Base-by-base conservation (phyloP, 2,329 filamentous ascomycete species). In the Epichloe aotearoae region DNA sequence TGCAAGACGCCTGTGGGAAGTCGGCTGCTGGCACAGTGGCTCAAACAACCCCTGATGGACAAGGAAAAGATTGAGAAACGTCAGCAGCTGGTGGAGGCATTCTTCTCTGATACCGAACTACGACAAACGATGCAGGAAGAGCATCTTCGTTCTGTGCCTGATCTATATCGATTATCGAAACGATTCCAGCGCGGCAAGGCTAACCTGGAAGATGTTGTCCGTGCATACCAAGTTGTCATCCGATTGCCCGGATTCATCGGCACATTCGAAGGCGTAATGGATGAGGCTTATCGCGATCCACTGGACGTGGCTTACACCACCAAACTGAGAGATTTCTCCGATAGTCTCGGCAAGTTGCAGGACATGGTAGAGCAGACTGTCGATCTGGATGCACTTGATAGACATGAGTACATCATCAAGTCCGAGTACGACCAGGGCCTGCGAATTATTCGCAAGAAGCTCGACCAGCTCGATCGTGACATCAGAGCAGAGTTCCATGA, bases 291-390 rank as follows among this genome's bases (percentile, higher is more conserved):
- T 66, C 87, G 87, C 54, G 85, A 88, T 53, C 86, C 89, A 0
- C 75, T 98, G 1, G 90, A 97, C 56, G 77, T 78, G 6, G 83
- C 88, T 23, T 98, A 98, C 64, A 96, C 90, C 1, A 77, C 79
- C 26, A 94, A 94, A 64, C 72, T 98, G 39, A 80, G 79, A 46
- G 80, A 86, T 53, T 79, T 88, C 53, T 86, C 83, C 5, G 82
- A 88, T 61, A 87, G 83, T 61, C 76, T 98, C 47, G 83, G 79
- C 26, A 95, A 89, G 63, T 74, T 98, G 11, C 87, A 91, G 62
- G 93, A 98, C 64, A 96, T 98, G 88, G 93, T 98, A 0, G 93
- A 98, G 71, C 95, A 93, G 2, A 98, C 94, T 0, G 90, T 98
- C 14, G 93, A 98, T 62, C 79, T 98, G 0, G 88, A 95, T 52